Evolutionary conservation across 306 rosid genomes (phyloP).

Genomic region (Cucumis hystrix): DNA sequence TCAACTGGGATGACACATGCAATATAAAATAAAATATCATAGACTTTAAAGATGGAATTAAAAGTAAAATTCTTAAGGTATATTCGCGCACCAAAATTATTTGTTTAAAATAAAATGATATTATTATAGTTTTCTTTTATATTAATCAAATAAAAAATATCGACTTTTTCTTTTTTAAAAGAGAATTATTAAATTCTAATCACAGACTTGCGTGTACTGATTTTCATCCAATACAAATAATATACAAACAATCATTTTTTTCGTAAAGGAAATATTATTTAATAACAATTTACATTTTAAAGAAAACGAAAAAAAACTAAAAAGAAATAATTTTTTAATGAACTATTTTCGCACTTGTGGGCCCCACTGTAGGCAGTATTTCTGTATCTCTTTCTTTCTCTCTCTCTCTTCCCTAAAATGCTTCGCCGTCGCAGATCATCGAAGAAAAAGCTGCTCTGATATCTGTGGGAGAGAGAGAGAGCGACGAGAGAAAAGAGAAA

Average conservation of each 20-base stretch:
- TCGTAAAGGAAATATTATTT: neutral
- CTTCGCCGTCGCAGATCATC: constrained; percentile 13
- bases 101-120: neutral
- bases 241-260: neutral
- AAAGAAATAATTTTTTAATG: neutral
- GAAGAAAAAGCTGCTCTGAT: neutral
- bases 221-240: neutral
- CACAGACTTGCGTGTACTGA: neutral
- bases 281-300: neutral
- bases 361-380: neutral
- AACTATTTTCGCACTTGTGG: neutral
- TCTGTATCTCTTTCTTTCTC: neutral
- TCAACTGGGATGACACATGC: no score
- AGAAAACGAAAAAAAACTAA: neutral
- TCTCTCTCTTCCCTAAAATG: constrained; percentile 12
- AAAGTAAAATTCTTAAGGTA: neutral
- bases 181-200: neutral
- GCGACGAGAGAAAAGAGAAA: neutral
- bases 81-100: neutral
- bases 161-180: neutral
- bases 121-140: neutral
- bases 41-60: neutral
- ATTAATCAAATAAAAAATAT: no score
- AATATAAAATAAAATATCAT: no score
- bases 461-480: constrained; percentile 2